Base-by-base conservation (phyloP, 2,329 filamentous ascomycete species). In the Ascochyta clinopodiicola region DNA sequence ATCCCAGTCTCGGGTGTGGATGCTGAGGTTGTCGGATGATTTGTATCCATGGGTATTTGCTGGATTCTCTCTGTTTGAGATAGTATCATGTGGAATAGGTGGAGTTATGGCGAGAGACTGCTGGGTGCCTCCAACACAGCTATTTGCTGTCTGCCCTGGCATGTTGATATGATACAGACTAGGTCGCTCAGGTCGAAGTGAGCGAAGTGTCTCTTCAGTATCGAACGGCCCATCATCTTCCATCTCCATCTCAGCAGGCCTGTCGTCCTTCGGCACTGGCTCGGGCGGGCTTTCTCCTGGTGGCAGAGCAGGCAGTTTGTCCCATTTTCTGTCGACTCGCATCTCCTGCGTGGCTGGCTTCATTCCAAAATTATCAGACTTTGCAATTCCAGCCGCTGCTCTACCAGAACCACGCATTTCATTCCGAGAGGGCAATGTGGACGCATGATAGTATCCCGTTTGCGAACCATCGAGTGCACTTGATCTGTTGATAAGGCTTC, bases 151-250 rank as follows among this genome's bases (percentile, higher is more conserved):
- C 25, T 22, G 45, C 6, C 29, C n/a, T 15, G 45, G 22, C 17
- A 15, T 29, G 1, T 6, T 22, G 25, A 45, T 24, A 8, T 49
- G 40, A 17, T 55, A 31, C 4, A 50, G 29, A 22, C 52, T 32
- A 7, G 50, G 42, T 5, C 52, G 24, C 12, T 55, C 45, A 12
- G 52, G 52, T 21, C 40, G 22, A 15, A 55, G 46, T 13, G 46
- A 50, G 22, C 12, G 29, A 1, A 55, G 40, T 2, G 50, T 5
- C 13, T 31, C 45, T 13, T 55, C 52, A 4, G 45, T 55, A 22
- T 55, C 29, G 7, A 49, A 40, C 1, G 2, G 4, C 6, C 25
- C 37, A 15, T 37, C 37, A 6, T 32, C 17, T 5, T 17, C 31
- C 9, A 6, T 29, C 15, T 27, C 29, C 15, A 3, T 10, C 1